Base-by-base conservation (phyloP, 1,139 yeast genomes). In the Sugiyamaella grinbergsii region DNA sequence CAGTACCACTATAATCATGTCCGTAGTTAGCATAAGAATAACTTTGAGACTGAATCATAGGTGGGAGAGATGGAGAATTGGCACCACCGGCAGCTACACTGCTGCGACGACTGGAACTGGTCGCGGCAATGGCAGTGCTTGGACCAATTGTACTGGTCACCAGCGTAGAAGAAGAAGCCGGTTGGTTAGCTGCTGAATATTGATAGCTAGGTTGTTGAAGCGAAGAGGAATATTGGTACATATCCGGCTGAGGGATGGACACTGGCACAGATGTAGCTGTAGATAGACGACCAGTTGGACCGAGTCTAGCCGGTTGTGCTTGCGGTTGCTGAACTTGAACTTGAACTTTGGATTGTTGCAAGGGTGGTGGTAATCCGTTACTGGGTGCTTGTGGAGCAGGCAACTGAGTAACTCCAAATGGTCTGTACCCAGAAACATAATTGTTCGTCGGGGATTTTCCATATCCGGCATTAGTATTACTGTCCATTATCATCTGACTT, bases 381-480 rank as follows among this genome's bases (percentile, higher is more conserved):
- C 49, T 23, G 29, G 54, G 43, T 24, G 52, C 52, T 41, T 51
- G 37, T 29, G 58, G 55, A 26, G 40, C 50, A 13, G 59, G 55
- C 15, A 54, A 32, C n/a, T 49, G 51, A 3, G 55, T 49, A 6
- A 53, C 42, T 6, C 56, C 58, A 40, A 56, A 56, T n/a, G 63
- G 60, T 41, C 58, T 40, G 36, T 53, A 57, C 6, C 59, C 59
- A 39, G 58, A 52, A 11, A 57, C 43, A 38, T 57, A 57, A 13
- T 41, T 41, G 44, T 41, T 41, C 5, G 42, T 19, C 24, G 32
- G 28, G 23, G 39, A 29, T 28, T 33, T 24, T 5, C 39, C 29
- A 31, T 47, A 29, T 36, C 38, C 39, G 19, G 28, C 18, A 28
- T 38, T 18, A 4, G 19, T 24, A 24, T 28, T 22, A 24, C 22